Base-by-base conservation (phyloP, 352 stramenopile genomes). In the Halophytophthora batemanensis region DNA sequence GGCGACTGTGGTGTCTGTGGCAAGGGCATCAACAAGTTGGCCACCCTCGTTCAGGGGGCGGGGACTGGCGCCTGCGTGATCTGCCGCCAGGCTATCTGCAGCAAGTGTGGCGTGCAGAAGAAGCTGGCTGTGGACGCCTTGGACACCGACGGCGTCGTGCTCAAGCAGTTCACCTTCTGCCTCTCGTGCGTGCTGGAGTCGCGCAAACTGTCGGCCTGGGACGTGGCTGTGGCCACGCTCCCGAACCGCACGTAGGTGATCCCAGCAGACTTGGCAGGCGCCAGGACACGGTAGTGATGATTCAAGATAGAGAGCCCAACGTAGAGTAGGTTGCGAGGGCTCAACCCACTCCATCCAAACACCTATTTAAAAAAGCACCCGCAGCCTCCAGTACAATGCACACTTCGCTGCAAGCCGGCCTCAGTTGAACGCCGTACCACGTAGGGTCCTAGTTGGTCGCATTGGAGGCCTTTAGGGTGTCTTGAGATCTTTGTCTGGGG, bases 131-230 rank as follows among this genome's bases (percentile, higher is more conserved):
- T 69, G 51, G 43, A 73, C 64, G 25, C 25, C 7, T 79, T 35
- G 48, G 64, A 23, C 50, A 43, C 47, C 8, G 53, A 80, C 6
- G 61, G 64, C 21, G 59, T 74, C 34, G 67, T 68, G 29, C 66
- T 77, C 48, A 76, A 74, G 28, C 36, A 66, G 45, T 64, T 87
- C 23, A 54, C 54, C 42, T 87, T 85, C 57, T 87, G 77, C 39
- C 50, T 73, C n/a, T 53, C 48, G 10, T 87, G 76, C 47, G 58
- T 85, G 2, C 36, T 74, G 11, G 66, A 69, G 33, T 50, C 65
- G 31, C 63, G 58, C 18, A 46, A 49, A 2, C 12, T 63, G 2
- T 59, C 56, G 17, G 56, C 61, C n/a, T 62, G 61, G 50, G 53
- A 75, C 21, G 60, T 73, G 6, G 61, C 62, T 7, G 50, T 52